A percentile compares a stretch with the other conserved stretches of the same genome.
Conservation (phyloP, 176 grass and related monocot species). For the Saccharum spontaneum region DNA sequence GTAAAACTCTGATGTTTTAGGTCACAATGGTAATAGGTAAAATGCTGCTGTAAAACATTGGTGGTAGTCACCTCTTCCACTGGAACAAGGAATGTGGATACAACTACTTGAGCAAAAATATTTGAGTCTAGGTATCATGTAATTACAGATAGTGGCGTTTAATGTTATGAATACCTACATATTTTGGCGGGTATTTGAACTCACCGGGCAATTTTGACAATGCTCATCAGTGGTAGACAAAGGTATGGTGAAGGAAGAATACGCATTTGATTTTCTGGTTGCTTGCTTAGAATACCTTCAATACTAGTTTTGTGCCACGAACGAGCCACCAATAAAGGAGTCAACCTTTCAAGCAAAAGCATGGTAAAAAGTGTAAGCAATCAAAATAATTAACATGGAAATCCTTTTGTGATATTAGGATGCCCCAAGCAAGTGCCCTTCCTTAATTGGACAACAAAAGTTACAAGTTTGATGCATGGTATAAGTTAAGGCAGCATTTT, state of each 20-base stretch:
- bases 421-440: background rate
- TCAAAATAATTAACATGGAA: slow-evolving; percentile 10
- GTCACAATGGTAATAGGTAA: background rate
- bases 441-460: background rate
- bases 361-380: slow-evolving; percentile 22
- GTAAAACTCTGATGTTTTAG: background rate
- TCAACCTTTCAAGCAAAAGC: slow-evolving; percentile 60
- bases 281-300: slow-evolving; percentile 74
- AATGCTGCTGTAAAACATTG: background rate
- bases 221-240: slow-evolving; percentile 91
- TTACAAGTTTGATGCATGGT: background rate
- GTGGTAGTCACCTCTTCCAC: background rate
- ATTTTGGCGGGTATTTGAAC: slow-evolving; percentile 12
- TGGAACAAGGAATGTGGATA: background rate
- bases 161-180: slow-evolving; percentile 29
- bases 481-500: background rate
- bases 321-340: slow-evolving; percentile 86
- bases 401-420: slow-evolving; percentile 12
- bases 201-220: slow-evolving; percentile 95
- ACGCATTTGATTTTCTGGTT: slow-evolving; percentile 46
- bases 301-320: slow-evolving; percentile 88
- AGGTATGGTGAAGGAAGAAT: slow-evolving; percentile 83
- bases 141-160: background rate
- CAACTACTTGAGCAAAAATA: background rate
- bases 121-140: slow-evolving; percentile 2